A percentile compares a stretch with the other conserved stretches of the same genome.
Conservation (phyloP, 352 stramenopile species). For the Aphanomyces euteiches region DNA sequence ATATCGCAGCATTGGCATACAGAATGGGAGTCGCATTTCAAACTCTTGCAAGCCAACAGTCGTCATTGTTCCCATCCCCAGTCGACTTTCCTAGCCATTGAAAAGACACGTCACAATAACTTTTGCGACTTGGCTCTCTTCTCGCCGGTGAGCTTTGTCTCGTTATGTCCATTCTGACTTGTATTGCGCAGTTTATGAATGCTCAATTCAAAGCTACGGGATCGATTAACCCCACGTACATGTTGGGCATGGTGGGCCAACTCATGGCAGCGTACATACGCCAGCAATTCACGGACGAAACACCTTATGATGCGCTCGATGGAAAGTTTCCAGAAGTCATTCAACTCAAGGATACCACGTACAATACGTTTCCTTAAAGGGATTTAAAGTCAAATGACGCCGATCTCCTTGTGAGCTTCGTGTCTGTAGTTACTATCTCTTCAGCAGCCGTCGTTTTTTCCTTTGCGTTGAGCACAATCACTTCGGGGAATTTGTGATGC, state of each 20-base stretch:
- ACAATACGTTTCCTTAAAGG: neutral
- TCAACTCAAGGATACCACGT: neutral
- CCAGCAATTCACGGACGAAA: neutral
- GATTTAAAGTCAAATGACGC: neutral
- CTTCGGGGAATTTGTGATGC: neutral
- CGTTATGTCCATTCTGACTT: neutral
- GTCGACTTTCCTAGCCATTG: conserved; percentile 43
- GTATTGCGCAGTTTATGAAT: conserved; percentile 35
- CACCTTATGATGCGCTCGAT: neutral
- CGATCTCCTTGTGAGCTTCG: too few relatives aligned
- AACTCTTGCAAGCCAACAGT: conserved; percentile 41
- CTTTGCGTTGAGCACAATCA: neutral
- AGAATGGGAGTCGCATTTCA: conserved; percentile 50
- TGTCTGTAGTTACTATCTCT: neutral
- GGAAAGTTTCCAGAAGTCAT: neutral
- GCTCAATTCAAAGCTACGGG: conserved; percentile 48
- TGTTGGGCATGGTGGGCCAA: conserved; percentile 43
- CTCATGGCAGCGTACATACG: conserved; percentile 51
- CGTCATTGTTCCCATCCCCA: conserved; percentile 38
- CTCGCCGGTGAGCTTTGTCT: conserved; percentile 36
- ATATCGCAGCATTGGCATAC: conserved; percentile 57
- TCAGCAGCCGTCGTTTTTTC: neutral
- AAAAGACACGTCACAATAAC: conserved; percentile 59
- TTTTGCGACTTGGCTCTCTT: conserved; percentile 69
- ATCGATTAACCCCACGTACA: conserved; percentile 44